Conservation (phyloP, 176 grass and related monocot genomes). For the Dendrocalamus sinicus region DNA sequence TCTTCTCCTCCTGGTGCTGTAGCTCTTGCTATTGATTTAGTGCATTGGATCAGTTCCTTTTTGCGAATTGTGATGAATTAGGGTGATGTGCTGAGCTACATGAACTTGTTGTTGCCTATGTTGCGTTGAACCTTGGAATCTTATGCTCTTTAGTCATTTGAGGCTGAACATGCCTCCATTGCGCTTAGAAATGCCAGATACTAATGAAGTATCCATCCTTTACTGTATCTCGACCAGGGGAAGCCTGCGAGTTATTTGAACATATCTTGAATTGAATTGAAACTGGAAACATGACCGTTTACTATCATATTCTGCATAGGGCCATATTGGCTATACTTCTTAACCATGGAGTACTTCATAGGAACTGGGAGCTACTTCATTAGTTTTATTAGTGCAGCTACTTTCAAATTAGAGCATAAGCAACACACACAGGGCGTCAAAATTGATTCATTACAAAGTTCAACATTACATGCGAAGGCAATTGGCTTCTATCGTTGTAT, state of each 20-base stretch:
- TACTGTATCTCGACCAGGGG: not conserved
- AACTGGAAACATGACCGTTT: not conserved
- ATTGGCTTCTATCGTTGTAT: not conserved
- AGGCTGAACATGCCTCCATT: not conserved
- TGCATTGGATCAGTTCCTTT: constrained; percentile 18
- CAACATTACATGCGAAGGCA: not conserved
- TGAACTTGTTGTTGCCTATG: constrained; percentile 1
- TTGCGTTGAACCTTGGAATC: constrained; percentile 16
- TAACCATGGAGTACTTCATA: not conserved
- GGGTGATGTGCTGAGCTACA: not conserved
- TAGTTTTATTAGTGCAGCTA: not conserved
- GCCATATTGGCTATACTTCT: no score
- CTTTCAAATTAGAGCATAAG: not conserved
- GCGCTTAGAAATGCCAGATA: not conserved
- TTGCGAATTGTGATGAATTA: not conserved
- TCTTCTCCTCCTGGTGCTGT: not conserved
- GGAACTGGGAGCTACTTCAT: not conserved
- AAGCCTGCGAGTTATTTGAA: not conserved
- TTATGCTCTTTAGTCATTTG: not conserved
- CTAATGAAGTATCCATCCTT: not conserved
- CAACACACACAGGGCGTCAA: not conserved
- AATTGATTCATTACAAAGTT: not conserved
- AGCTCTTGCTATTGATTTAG: constrained; percentile 9
- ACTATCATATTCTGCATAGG: not conserved
- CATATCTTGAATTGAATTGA: not conserved